These are phyloP conservation scores for Avena atlantica DNA, from an alignment of 176 grass and related monocot species.

Conservation along the genomic window DNA sequence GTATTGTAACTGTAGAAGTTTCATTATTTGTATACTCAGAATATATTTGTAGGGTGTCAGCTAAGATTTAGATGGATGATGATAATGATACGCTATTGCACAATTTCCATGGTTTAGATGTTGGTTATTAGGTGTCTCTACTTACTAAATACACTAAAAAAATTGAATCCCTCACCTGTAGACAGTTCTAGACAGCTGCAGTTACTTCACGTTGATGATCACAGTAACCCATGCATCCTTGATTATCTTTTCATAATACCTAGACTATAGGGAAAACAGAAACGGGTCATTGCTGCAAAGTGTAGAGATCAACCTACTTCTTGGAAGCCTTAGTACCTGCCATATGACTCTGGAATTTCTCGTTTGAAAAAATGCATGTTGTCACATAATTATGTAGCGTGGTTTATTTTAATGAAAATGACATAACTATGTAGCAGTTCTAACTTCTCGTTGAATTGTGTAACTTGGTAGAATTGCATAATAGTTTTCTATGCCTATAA, in stretches of 20 bases:
- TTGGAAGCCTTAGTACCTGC: constrained; percentile 16
- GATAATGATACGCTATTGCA: constrained; percentile 1
- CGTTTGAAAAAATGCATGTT: constrained; percentile 7
- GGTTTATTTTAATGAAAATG: neutral
- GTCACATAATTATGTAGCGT: neutral
- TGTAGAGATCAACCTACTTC: neutral
- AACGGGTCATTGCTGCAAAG: neutral
- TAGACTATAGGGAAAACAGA: neutral
- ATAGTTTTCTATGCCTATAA: neutral
- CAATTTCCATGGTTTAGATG: neutral
- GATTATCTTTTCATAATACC: neutral
- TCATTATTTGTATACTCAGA: neutral
- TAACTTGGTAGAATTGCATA: neutral
- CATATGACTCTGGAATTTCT: constrained; percentile 23
- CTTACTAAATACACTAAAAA: neutral
- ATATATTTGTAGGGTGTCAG: neutral
- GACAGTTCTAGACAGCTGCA: neutral
- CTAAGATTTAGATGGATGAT: constrained; percentile 23
- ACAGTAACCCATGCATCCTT: neutral
- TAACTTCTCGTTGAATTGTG: neutral
- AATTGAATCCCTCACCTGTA: constrained; percentile 1
- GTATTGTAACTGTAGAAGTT: constrained; percentile 11
- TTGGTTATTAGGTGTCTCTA: neutral
- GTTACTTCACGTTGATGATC: constrained; percentile 21
- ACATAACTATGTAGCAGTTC: neutral